Conservation (phyloP, 1,139 yeast species). For the Waltiozyma sp. region DNA sequence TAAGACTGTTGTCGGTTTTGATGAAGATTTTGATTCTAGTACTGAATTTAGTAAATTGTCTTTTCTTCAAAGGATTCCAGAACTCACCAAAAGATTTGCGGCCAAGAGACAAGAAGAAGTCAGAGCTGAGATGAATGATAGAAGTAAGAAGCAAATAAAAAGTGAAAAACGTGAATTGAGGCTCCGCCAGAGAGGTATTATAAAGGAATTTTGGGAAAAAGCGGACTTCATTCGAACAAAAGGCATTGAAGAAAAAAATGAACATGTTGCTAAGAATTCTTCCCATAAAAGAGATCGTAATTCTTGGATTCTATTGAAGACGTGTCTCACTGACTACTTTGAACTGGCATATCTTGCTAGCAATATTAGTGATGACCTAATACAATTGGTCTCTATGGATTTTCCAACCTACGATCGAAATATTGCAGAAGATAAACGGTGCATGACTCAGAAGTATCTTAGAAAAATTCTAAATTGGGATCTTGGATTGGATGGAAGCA, state of each 20-base stretch:
- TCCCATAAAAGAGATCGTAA: not conserved
- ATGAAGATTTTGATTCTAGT: not conserved
- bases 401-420: not conserved
- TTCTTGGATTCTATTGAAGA: not conserved
- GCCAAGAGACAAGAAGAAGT: not conserved
- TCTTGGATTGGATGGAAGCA: too few species aligned
- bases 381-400: not conserved
- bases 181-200: too few species aligned
- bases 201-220: too few species aligned
- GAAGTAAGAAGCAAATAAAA: not conserved
- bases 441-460: not conserved
- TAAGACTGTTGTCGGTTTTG: not conserved
- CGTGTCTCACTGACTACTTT: not conserved
- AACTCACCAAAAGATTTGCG: not conserved
- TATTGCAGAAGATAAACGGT: not conserved
- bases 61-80: not conserved
- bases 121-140: not conserved
- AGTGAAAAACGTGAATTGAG: too few species aligned
- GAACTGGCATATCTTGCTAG: not conserved
- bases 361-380: not conserved
- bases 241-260: too few species aligned
- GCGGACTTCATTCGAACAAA: too few species aligned
- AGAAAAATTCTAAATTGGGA: too few species aligned
- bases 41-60: not conserved
- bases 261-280: not conserved